Base-by-base conservation (phyloP, 345 rosid genomes). In the Citrus reticulata region DNA sequence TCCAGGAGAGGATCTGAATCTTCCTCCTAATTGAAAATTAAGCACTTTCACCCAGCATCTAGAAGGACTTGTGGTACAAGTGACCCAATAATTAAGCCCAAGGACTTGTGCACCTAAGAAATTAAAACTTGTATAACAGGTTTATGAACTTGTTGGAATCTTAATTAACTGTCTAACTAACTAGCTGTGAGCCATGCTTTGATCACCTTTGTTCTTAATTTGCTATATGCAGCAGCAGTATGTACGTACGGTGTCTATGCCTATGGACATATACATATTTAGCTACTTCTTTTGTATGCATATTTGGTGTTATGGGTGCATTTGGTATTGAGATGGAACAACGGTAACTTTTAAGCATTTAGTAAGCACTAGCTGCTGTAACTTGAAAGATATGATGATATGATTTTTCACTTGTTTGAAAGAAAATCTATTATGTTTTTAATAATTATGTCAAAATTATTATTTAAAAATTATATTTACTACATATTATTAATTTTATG, bases 1-100 rank as follows among this genome's bases (percentile, higher is more conserved):
- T 90, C 74, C 93, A 90, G 72, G 88, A 86, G 68, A 87, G 88
- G 74, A 88, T 85, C 9, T 30, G 39, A 61, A 27, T 27, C 20
- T 10, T 30, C 14, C 1, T 30, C 20, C 20, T 32, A 2, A 20
- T 0, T 63, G 7, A 62, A 4, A 27, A 4, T 9, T 6, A 63
- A 30, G 19, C 2, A 30, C 39, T 16, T 63, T 30, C 3, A 9
- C 13, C 11, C 4, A 9, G 20, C 25, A 66, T 66, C 6, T 7
- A 22, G 22, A 7, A 65, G 69, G 13, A 20, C 20, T 19, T 66
- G 42, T 34, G 46, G 11, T 66, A 17, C 51, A 46, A 46, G 51
- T 46, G 51, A 13, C 8, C 58, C 19, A 17, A 16, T 17, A 54
- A 17, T 54, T 54, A 17, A 54, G 58, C 42, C 10, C 0, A 9